These are phyloP conservation scores for Aspergillus felis DNA, from an alignment of 2,329 filamentous ascomycete species.

Conservation along the genomic window DNA sequence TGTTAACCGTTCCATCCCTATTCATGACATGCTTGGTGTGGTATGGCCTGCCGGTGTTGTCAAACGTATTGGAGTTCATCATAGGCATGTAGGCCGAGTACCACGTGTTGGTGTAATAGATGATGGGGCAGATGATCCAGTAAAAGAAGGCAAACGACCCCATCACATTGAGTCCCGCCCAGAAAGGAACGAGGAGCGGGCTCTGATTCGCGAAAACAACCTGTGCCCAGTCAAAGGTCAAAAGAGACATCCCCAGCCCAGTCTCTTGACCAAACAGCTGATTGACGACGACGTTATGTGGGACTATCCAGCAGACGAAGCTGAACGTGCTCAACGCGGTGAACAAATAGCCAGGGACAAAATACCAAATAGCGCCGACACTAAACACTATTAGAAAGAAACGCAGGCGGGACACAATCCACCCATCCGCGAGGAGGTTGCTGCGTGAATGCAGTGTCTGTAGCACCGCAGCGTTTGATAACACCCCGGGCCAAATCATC, in stretches of 20 bases:
- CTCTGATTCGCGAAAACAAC: slow-evolving; percentile 65
- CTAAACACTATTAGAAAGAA: slow-evolving; percentile 35
- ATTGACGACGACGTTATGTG: slow-evolving; percentile 64
- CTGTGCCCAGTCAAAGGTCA: slow-evolving; percentile 74
- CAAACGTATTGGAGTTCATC: slow-evolving; percentile 58
- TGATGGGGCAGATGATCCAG: slow-evolving; percentile 41
- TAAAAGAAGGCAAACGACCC: slow-evolving; percentile 42
- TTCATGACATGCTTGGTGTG: slow-evolving; percentile 60
- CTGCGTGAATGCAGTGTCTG: slow-evolving; percentile 31
- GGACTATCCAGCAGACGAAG: slow-evolving; percentile 67
- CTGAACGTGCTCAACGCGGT: slow-evolving; percentile 67
- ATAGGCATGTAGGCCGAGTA: slow-evolving; percentile 59
- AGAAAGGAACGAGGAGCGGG: slow-evolving; percentile 63
- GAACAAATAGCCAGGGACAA: slow-evolving; percentile 60
- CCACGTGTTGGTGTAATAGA: slow-evolving; percentile 54
- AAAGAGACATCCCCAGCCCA: slow-evolving; percentile 63
- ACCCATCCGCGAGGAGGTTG: slow-evolving; percentile 39
- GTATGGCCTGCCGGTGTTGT: slow-evolving; percentile 60
- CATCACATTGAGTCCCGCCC: slow-evolving; percentile 41
- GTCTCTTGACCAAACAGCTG: slow-evolving; percentile 68
- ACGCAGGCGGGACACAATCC: slow-evolving; percentile 35
- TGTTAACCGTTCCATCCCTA: slow-evolving; percentile 53
- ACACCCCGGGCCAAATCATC: slow-evolving; percentile 62
- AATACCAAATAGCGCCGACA: slow-evolving; percentile 34
- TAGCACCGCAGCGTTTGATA: slow-evolving; percentile 50